A percentile compares a stretch with the other conserved stretches of the same genome.
Evolutionary conservation across 192 early-diverging fungal genomes (phyloP).

Genomic region (Kickxella alabastrina): DNA sequence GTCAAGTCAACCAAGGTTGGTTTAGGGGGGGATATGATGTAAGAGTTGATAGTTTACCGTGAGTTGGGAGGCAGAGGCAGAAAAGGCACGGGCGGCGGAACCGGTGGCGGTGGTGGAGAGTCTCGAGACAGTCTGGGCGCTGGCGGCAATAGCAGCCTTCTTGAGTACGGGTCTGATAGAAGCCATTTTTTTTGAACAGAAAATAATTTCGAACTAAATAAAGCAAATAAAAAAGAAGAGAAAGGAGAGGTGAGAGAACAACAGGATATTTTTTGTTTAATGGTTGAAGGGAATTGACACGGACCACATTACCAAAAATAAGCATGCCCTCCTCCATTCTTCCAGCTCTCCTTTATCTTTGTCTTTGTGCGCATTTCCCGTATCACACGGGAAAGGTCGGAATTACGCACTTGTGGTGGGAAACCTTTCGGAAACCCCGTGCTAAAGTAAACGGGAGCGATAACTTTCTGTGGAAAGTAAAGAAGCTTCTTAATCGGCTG

Average conservation of each 20-base stretch:
- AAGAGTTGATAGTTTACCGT: slow-evolving; percentile 39
- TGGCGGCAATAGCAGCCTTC: slow-evolving; percentile 36
- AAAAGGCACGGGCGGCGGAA: slow-evolving; percentile 40
- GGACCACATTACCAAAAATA: too few species aligned
- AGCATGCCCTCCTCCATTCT: too few species aligned
- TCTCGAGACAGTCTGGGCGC: slow-evolving; percentile 22
- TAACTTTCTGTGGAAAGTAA: too few species aligned
- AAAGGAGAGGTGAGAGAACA: neutral
- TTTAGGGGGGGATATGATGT: too few species aligned
- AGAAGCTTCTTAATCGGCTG: too few species aligned
- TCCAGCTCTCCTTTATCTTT: too few species aligned
- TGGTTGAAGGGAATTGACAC: too few species aligned
- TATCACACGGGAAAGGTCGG: too few species aligned
- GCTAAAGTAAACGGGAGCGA: too few species aligned
- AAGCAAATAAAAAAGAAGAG: neutral
- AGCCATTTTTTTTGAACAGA: slow-evolving; percentile 12
- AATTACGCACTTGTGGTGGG: too few species aligned
- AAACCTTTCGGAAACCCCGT: too few species aligned
- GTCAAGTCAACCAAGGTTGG: neutral
- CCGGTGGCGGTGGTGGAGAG: slow-evolving; percentile 1
- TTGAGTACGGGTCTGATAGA: slow-evolving; percentile 41
- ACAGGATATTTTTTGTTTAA: neutral
- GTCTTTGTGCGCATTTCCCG: too few species aligned
- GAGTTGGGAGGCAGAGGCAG: slow-evolving; percentile 32
- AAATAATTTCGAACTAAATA: neutral